These are phyloP conservation scores for Vaccinium myrtillus DNA, from an alignment of 148 eudicot genomes.

Conservation along the genomic window DNA sequence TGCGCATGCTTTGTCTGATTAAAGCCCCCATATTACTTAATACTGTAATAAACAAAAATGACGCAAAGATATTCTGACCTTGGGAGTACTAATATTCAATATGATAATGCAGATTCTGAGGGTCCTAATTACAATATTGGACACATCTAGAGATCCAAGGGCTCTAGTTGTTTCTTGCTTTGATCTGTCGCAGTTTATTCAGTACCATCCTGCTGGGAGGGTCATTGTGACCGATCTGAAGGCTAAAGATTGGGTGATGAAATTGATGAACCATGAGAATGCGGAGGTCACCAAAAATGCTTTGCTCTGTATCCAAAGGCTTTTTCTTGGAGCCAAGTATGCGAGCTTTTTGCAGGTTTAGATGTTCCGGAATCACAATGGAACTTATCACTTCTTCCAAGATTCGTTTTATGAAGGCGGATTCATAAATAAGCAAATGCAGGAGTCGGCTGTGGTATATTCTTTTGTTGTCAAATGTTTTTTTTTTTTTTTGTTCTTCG, in stretches of 20 bases:
- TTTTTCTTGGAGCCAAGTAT: constrained; percentile 92
- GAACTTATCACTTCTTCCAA: background rate
- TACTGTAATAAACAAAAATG: background rate
- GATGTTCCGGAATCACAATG: background rate
- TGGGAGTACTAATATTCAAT: background rate
- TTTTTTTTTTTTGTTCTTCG: background rate
- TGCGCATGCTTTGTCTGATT: background rate
- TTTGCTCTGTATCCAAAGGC: constrained; percentile 92
- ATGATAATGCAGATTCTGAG: constrained; percentile 59
- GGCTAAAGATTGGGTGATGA: constrained; percentile 93
- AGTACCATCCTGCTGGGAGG: constrained; percentile 55
- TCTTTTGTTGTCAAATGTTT: background rate
- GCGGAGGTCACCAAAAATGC: constrained; percentile 91
- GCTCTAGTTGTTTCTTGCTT: constrained; percentile 90
- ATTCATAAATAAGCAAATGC: background rate
- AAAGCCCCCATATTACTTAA: background rate
- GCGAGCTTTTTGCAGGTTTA: constrained; percentile 91
- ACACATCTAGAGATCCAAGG: constrained; percentile 72
- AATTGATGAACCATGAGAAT: constrained; percentile 84
- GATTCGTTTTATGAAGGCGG: background rate
- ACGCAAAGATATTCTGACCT: background rate
- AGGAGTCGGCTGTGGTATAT: background rate
- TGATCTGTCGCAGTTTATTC: constrained; percentile 96
- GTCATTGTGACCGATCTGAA: constrained; percentile 80
- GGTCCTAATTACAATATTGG: constrained; percentile 90